Conservation (phyloP, 805 yeast genomes). For the Scheffersomyces lignosus region DNA sequence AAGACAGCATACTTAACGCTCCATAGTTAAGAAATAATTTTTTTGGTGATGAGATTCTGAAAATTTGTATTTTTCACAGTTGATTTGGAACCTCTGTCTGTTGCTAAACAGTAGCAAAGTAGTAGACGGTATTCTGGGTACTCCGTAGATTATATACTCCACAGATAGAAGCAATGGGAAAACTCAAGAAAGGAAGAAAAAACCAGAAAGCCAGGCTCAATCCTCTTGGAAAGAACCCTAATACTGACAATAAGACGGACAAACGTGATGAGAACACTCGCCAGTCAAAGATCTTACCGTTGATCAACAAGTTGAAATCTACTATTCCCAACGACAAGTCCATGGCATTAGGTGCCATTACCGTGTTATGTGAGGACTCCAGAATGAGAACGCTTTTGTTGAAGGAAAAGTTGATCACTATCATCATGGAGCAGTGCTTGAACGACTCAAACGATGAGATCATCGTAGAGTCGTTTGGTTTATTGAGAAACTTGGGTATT, state of each 20-base stretch:
- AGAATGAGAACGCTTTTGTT: constrained; percentile 61
- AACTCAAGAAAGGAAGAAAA: constrained; percentile 61
- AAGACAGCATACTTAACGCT: no score
- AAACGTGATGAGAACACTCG: constrained; percentile 48
- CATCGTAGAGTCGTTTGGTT: constrained; percentile 77
- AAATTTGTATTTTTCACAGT: no score
- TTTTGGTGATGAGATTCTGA: not conserved
- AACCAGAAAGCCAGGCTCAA: constrained; percentile 35
- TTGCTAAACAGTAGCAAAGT: no score
- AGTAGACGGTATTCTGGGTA: no score
- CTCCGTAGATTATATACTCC: no score
- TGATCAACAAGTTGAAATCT: constrained; percentile 64
- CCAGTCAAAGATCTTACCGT: constrained; percentile 62
- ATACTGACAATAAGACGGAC: constrained; percentile 12
- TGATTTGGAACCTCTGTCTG: no score
- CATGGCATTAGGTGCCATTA: constrained; percentile 73
- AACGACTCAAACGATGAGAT: constrained; percentile 71
- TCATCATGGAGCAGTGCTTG: constrained; percentile 61
- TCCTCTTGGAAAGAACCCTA: constrained; percentile 28
- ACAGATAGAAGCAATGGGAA: constrained; percentile 78
- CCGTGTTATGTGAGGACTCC: constrained; percentile 69
- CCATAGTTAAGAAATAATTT: no score
- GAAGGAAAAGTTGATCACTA: constrained; percentile 69
- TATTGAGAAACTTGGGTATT: constrained; percentile 73
- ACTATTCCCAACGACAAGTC: constrained; percentile 69